phyloP scores from a whole-genome alignment of 139 green algal genomes.

The Desmodesmus armatus region DNA sequence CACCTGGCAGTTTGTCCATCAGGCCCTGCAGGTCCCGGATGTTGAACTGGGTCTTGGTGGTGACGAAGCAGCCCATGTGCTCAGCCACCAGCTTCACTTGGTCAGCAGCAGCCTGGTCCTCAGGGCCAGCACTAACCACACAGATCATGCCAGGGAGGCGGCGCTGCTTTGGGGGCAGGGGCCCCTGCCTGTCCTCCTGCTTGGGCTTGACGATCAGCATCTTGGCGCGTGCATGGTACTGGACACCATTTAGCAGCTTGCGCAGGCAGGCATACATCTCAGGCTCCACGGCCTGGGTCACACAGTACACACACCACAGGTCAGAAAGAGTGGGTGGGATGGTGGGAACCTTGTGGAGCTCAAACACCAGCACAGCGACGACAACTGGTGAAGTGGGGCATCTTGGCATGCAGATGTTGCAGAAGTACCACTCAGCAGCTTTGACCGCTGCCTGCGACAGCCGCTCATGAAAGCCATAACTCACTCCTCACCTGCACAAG shows the following conservation, averaged over 20 bases:
- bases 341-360: too few relatives aligned
- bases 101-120: conserved; percentile 64
- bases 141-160: conserved; percentile 79
- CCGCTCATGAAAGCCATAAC: too few relatives aligned
- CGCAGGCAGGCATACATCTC: conserved; percentile 42
- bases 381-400: too few relatives aligned
- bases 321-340: too few relatives aligned
- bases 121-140: conserved; percentile 77
- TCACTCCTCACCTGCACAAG: too few relatives aligned
- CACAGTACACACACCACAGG: too few relatives aligned
- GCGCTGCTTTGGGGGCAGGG: conserved; percentile 43
- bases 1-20: conserved; percentile 45
- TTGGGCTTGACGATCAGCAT: conserved; percentile 50
- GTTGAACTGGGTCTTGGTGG: conserved; percentile 73
- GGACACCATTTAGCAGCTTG: conserved; percentile 49
- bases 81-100: conserved; percentile 78
- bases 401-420: too few relatives aligned
- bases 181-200: too few relatives aligned
- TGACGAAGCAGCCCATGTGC: conserved; percentile 72
- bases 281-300: conserved; percentile 22
- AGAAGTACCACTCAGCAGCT: too few relatives aligned
- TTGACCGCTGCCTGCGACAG: too few relatives aligned
- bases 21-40: conserved; percentile 71
- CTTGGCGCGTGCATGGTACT: conserved; percentile 68
- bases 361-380: too few relatives aligned